Percentiles rank a stretch among this genome's conserved stretches.
Evolutionary conservation across 257 asterid species (phyloP).

Genomic region (Scutellaria galericulata): DNA sequence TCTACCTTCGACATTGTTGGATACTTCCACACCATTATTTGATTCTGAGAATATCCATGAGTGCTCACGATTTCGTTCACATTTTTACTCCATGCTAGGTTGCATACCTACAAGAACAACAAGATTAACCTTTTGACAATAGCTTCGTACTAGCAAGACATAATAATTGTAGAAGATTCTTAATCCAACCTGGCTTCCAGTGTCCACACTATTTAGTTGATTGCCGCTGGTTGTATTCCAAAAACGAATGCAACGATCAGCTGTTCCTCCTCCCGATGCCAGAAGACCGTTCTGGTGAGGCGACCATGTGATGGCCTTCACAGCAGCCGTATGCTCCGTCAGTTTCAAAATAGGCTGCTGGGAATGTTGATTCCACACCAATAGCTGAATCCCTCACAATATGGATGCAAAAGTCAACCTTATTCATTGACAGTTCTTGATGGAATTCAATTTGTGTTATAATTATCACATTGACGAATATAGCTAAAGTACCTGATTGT

Average conservation of each 20-base stretch:
- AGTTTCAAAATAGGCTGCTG: conserved; percentile 80
- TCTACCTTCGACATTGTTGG: conserved; percentile 88
- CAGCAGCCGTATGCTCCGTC: conserved; percentile 95
- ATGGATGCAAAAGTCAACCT: conserved; percentile 16
- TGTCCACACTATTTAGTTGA: conserved; percentile 79
- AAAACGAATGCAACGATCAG: conserved; percentile 96
- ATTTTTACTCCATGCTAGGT: conserved; percentile 94
- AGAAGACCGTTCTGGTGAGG: conserved; percentile 91
- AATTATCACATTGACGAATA: neutral
- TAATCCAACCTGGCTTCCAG: conserved; percentile 86
- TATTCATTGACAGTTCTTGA: neutral
- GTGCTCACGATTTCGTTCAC: conserved; percentile 97
- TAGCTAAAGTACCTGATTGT: conserved; percentile 70
- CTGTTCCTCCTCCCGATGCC: conserved; percentile 99
- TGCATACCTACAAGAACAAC: conserved; percentile 65
- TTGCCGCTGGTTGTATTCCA: conserved; percentile 92
- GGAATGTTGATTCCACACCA: conserved; percentile 93
- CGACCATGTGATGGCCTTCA: conserved; percentile 97
- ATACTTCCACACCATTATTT: conserved; percentile 98
- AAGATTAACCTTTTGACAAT: neutral
- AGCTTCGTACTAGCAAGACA: neutral
- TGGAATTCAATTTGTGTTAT: neutral
- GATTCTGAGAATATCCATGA: conserved; percentile 97
- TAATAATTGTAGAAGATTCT: neutral
- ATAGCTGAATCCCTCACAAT: conserved; percentile 52